Base-by-base conservation (phyloP, 495 filamentous ascomycete species). In the Hypoxylon subgilvum region DNA sequence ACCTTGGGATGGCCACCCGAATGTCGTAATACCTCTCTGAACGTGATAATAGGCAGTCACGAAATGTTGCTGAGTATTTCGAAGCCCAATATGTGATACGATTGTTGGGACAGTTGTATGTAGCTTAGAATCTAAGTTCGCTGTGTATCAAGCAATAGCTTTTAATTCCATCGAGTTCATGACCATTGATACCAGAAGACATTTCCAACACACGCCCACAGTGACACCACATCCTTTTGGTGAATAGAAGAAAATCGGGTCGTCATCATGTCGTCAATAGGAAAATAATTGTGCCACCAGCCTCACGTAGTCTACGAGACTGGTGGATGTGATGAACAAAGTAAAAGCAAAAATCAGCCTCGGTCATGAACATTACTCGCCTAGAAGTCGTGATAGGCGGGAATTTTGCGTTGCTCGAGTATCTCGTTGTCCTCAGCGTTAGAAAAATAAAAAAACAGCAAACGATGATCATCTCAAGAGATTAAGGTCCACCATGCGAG, bases 171-270 rank as follows among this genome's bases (percentile, higher is more conserved):
- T 64, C 59, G 55, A 66, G 70, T 59, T 74, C 69, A 63, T 73
- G 61, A 68, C 71, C 63, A 70, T 72, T 59, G 72, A 72, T 69
- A 73, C 72, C 66, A 68, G 58, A 63, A 68, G 55, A 71, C 66
- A 69, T 65, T 65, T 69, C 68, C 68, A 69, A 69, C 68, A 67
- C 63, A 67, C 65, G 64, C 63, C 67, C 54, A 61, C 57, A 64
- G 54, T 65, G 57, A 68, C 58, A 68, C 61, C 69, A 47, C 59
- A 49, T 66, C 67, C 64, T 72, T 72, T 72, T 68, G 61, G 57
- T 66, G 52, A 58, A 69, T 39, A 67, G 63, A 61, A 69, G 42
- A 68, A 65, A 63, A 62, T 57, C 56, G 48, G 57, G 63, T 65
- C 66, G 54, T 72, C 63, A 65, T 72, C 61, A 72, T 63, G 66